Conservation (phyloP, 192 early-diverging fungal species). For the Coemansia sp. region DNA sequence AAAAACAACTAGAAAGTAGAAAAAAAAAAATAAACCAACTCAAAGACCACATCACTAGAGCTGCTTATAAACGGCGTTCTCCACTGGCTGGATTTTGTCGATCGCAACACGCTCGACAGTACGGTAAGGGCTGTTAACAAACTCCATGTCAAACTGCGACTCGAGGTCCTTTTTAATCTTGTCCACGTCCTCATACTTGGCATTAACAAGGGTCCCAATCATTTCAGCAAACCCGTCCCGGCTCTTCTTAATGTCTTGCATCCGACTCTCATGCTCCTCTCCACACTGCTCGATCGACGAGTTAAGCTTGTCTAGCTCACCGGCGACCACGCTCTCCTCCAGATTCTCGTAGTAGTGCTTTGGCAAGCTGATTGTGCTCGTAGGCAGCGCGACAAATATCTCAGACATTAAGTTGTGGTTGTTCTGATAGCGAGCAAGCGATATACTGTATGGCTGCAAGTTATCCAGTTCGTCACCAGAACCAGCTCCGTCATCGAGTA, state of each 20-base stretch:
- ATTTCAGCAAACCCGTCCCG: conserved; percentile 37
- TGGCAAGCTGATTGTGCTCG: conserved; percentile 36
- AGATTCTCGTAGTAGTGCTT: conserved; percentile 44
- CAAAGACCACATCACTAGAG: conserved; percentile 9
- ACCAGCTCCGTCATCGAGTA: conserved; percentile 10
- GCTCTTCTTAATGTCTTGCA: conserved; percentile 14
- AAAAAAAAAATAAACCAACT: neutral
- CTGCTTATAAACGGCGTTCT: conserved; percentile 47
- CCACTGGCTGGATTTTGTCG: conserved; percentile 26
- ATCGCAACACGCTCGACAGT: conserved; percentile 38
- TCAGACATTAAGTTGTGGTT: conserved; percentile 55
- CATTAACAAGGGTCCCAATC: conserved; percentile 17
- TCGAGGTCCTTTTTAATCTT: conserved; percentile 25
- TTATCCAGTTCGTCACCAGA: conserved; percentile 46
- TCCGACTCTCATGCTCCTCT: conserved; percentile 15
- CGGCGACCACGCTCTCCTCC: neutral
- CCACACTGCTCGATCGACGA: conserved; percentile 26
- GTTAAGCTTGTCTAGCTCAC: conserved; percentile 5
- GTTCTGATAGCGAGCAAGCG: conserved; percentile 47
- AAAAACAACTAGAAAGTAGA: neutral
- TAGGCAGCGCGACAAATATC: conserved; percentile 49
- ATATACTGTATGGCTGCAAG: conserved; percentile 40
- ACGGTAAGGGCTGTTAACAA: conserved; percentile 47
- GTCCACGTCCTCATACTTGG: conserved; percentile 16
- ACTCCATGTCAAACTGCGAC: conserved; percentile 41